Percentiles rank a stretch among this genome's conserved stretches.
Conservation (phyloP, 1,284 basidiomycete genomes). For the Boletus sp. region DNA sequence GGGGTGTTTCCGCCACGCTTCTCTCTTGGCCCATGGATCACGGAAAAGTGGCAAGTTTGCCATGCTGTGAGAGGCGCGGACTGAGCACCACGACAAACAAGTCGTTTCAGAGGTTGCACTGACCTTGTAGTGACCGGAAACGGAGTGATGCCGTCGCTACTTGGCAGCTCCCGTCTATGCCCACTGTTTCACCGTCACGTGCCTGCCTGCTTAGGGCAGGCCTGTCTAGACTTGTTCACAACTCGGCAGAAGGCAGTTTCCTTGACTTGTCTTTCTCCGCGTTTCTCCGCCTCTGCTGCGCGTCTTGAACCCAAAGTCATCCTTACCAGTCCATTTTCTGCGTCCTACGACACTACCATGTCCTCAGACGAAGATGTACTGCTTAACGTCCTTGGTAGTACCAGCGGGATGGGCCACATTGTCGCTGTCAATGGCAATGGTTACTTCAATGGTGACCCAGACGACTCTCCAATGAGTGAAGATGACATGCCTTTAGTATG, state of each 20-base stretch:
- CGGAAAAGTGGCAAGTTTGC: slow-evolving; percentile 70
- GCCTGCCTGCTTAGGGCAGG: slow-evolving; percentile 56
- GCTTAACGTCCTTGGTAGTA: slow-evolving; percentile 44
- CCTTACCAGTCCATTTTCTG: not conserved
- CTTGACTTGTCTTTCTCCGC: slow-evolving; percentile 23
- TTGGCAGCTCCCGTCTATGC: not conserved
- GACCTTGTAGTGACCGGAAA: slow-evolving; percentile 23
- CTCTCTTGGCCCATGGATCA: slow-evolving; percentile 93
- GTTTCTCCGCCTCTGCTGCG: slow-evolving; percentile 17
- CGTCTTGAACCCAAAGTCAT: not conserved
- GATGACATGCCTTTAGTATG: slow-evolving; percentile 71
- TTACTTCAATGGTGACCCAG: slow-evolving; percentile 36
- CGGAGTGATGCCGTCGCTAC: not conserved
- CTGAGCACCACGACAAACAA: slow-evolving; percentile 8
- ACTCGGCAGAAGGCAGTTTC: slow-evolving; percentile 21
- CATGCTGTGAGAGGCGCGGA: slow-evolving; percentile 40
- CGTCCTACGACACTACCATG: slow-evolving; percentile 38
- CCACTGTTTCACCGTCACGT: slow-evolving; percentile 23
- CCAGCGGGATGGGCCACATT: slow-evolving; percentile 37
- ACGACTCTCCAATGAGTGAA: slow-evolving; percentile 58
- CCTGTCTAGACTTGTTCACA: slow-evolving; percentile 44
- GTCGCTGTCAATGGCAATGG: slow-evolving; percentile 47
- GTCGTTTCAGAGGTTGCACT: slow-evolving; percentile 3
- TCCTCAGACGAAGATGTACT: slow-evolving; percentile 69
- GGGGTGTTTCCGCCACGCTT: slow-evolving; percentile 90